Conservation (phyloP, 2,329 filamentous ascomycete species). For the Torrubiellomyces zombiae region DNA sequence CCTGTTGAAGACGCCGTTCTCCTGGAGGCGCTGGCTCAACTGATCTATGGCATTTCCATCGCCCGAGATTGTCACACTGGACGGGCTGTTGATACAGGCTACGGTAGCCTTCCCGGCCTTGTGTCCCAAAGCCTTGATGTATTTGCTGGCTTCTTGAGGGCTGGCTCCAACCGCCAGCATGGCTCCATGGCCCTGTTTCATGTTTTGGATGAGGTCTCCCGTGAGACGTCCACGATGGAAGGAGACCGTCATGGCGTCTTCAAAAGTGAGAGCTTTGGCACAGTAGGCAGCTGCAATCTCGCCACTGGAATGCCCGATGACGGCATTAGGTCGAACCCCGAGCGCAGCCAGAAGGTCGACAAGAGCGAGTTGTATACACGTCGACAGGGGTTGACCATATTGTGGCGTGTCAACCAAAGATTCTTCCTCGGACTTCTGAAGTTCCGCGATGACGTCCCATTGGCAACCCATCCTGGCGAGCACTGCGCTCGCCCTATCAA, state of each 20-base stretch:
- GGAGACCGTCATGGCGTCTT: background rate
- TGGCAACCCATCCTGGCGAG: slow-evolving; percentile 16
- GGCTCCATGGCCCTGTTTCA: slow-evolving; percentile 4
- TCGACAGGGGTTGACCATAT: slow-evolving; percentile 15
- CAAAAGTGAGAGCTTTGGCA: slow-evolving; percentile 4
- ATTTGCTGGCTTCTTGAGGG: slow-evolving; percentile 1
- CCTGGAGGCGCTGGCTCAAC: slow-evolving; percentile 5
- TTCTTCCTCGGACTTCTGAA: slow-evolving; percentile 15
- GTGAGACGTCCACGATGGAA: background rate
- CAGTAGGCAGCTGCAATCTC: slow-evolving; percentile 2
- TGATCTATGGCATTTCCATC: slow-evolving; percentile 5
- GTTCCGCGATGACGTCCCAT: slow-evolving; percentile 21
- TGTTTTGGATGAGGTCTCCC: no score
- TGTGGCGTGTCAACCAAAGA: slow-evolving; percentile 20
- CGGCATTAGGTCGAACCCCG: slow-evolving; percentile 5
- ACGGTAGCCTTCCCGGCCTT: background rate
- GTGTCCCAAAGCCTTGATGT: background rate
- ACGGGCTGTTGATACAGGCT: slow-evolving; percentile 10
- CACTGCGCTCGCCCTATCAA: slow-evolving; percentile 15
- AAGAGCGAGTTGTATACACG: slow-evolving; percentile 1
- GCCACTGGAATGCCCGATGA: slow-evolving; percentile 3
- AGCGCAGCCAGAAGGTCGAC: slow-evolving; percentile 4
- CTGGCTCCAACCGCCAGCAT: slow-evolving; percentile 17
- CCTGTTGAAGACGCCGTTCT: slow-evolving; percentile 6
- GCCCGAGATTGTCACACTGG: slow-evolving; percentile 10